Percentiles rank a stretch among this genome's conserved stretches.
phyloP scores from a whole-genome alignment of 495 filamentous ascomycete genomes.

The Durotheca rogersii region DNA sequence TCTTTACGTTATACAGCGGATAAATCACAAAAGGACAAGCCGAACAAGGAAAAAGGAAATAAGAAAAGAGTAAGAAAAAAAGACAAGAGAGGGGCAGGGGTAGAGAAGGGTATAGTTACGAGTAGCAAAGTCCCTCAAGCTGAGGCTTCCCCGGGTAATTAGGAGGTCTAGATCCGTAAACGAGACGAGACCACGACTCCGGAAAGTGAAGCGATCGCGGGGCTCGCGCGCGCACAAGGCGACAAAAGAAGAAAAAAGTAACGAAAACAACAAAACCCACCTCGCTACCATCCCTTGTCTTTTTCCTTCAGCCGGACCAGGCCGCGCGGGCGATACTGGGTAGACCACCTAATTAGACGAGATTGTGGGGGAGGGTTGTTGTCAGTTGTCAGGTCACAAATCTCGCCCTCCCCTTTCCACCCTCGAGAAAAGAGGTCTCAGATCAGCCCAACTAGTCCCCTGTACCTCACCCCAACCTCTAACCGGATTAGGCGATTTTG shows the following conservation, averaged over 20 bases:
- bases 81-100: neutral
- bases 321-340: neutral
- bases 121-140: neutral
- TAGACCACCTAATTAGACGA: slow-evolving; percentile 17
- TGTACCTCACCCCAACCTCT: no score
- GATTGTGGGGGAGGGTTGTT: slow-evolving; percentile 27
- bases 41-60: no score
- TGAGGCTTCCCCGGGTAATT: neutral
- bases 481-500: no score
- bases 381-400: no score
- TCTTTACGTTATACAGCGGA: no score
- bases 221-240: neutral
- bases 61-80: neutral
- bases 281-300: neutral
- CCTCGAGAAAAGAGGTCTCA: no score
- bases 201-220: neutral
- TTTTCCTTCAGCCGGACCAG: slow-evolving; percentile 7
- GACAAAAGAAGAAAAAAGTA: neutral
- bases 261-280: slow-evolving; percentile 2
- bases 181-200: neutral
- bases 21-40: no score
- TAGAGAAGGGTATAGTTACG: neutral
- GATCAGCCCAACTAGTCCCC: no score
- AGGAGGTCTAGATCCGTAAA: neutral
- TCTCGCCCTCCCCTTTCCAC: no score